These are phyloP conservation scores for Jaltomata sinuosa DNA, from an alignment of 257 asterid species.

Conservation along the genomic window DNA sequence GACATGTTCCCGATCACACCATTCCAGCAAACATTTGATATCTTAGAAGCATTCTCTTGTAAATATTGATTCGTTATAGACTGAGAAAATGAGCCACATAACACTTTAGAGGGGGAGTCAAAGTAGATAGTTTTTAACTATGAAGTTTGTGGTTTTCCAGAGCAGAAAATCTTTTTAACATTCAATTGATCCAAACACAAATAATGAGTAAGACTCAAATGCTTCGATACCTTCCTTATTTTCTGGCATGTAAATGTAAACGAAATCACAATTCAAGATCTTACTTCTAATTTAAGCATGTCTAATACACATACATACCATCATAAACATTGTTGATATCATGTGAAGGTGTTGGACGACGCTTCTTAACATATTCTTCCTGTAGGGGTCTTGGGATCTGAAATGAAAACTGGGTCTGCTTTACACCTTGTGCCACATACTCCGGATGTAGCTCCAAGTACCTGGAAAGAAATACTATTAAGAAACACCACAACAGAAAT, in stretches of 20 bases:
- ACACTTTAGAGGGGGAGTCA: background rate
- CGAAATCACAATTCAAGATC: background rate
- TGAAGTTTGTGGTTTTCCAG: background rate
- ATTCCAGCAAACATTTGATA: background rate
- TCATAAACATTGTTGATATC: background rate
- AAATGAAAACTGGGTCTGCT: conserved; percentile 34
- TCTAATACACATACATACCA: conserved; percentile 15
- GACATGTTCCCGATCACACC: background rate
- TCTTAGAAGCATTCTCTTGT: background rate
- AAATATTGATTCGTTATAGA: background rate
- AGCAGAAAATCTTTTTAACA: background rate
- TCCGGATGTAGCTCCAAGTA: conserved; percentile 56
- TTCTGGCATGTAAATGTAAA: background rate
- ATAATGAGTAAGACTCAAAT: background rate
- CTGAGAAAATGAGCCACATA: background rate
- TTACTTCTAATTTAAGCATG: background rate
- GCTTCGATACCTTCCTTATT: background rate
- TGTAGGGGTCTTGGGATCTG: conserved; percentile 73
- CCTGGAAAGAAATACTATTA: conserved; percentile 29
- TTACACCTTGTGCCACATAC: conserved; percentile 31
- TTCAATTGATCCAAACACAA: background rate
- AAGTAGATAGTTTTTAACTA: background rate
- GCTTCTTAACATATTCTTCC: conserved; percentile 56
- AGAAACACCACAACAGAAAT: background rate
- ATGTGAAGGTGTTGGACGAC: conserved; percentile 21